A percentile compares a stretch with the other conserved stretches of the same genome.
phyloP scores from a whole-genome alignment of 2,329 filamentous ascomycete species.

The Mariannaea elegans region DNA sequence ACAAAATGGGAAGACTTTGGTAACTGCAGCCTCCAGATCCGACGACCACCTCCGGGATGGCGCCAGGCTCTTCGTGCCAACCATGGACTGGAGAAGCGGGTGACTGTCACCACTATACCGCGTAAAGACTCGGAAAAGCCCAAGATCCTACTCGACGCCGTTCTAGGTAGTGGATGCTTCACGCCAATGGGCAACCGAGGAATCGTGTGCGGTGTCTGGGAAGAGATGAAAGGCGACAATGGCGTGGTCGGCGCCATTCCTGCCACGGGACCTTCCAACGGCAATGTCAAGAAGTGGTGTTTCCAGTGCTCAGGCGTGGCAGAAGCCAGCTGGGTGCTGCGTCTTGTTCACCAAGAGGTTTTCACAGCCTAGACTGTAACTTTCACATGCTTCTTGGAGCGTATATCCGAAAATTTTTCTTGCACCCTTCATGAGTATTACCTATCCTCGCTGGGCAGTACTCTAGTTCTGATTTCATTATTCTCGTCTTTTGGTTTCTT shows the following conservation, averaged over 20 bases:
- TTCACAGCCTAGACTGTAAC: slow-evolving; percentile 44
- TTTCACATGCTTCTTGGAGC: slow-evolving; percentile 3
- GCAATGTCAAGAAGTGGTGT: slow-evolving; percentile 70
- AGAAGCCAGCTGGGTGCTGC: slow-evolving; percentile 65
- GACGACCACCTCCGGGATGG: slow-evolving; percentile 73
- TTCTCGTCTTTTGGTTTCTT: slow-evolving; percentile 22
- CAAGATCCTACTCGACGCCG: slow-evolving; percentile 80
- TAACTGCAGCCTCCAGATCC: slow-evolving; percentile 82
- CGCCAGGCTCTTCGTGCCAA: slow-evolving; percentile 66
- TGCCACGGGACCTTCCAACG: slow-evolving; percentile 59
- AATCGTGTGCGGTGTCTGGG: slow-evolving; percentile 89
- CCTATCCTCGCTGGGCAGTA: slow-evolving; percentile 4
- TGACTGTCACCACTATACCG: slow-evolving; percentile 79
- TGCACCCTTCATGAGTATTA: slow-evolving; percentile 9
- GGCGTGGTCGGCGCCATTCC: slow-evolving; percentile 63
- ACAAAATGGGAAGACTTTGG: slow-evolving; percentile 94
- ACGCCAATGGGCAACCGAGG: slow-evolving; percentile 84
- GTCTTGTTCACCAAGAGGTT: slow-evolving; percentile 66
- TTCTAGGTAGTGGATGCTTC: slow-evolving; percentile 85
- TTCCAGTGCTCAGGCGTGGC: slow-evolving; percentile 65
- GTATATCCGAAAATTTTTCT: not conserved
- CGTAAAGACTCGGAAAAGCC: slow-evolving; percentile 65
- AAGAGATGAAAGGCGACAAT: slow-evolving; percentile 73
- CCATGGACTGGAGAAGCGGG: slow-evolving; percentile 81
- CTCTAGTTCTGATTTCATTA: slow-evolving; percentile 10